phyloP scores from a whole-genome alignment of 192 early-diverging fungal species.

The Dissophora globulifera region DNA sequence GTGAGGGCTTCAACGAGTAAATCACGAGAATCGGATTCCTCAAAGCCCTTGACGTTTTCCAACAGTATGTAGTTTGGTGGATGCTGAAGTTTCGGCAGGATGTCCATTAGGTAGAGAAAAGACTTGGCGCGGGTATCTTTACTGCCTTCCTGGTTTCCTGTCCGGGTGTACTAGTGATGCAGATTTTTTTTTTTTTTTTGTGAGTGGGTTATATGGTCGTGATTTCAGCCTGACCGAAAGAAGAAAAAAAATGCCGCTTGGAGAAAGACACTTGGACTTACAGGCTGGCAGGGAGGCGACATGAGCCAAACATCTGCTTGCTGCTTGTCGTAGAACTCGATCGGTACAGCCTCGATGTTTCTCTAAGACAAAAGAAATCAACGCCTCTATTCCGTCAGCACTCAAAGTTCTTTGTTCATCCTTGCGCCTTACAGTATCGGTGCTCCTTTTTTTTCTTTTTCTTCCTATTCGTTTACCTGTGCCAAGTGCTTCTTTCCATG shows the following conservation, averaged over 20 bases:
- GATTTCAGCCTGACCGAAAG: too few species aligned
- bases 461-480: constrained; percentile 31
- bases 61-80: constrained; percentile 74
- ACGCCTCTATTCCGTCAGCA: too few species aligned
- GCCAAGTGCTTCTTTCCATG: constrained; percentile 56
- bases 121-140: constrained; percentile 77
- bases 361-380: constrained; percentile 58
- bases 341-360: constrained; percentile 70
- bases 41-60: constrained; percentile 88
- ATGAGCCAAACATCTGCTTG: constrained; percentile 81
- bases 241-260: too few species aligned
- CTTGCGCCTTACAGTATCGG: not conserved
- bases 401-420: not conserved
- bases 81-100: constrained; percentile 64
- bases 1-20: constrained; percentile 13
- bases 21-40: constrained; percentile 57
- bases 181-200: too few species aligned
- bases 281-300: constrained; percentile 87
- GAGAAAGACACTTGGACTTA: too few species aligned
- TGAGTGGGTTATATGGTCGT: too few species aligned
- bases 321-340: constrained; percentile 68
- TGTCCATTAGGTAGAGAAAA: constrained; percentile 77
- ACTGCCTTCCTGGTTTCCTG: constrained; percentile 76
- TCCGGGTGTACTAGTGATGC: constrained; percentile 76
- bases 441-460: not conserved